Evolutionary conservation across 1,139 yeast genomes (phyloP).

Genomic region (Lizanozyma gosingica): DNA sequence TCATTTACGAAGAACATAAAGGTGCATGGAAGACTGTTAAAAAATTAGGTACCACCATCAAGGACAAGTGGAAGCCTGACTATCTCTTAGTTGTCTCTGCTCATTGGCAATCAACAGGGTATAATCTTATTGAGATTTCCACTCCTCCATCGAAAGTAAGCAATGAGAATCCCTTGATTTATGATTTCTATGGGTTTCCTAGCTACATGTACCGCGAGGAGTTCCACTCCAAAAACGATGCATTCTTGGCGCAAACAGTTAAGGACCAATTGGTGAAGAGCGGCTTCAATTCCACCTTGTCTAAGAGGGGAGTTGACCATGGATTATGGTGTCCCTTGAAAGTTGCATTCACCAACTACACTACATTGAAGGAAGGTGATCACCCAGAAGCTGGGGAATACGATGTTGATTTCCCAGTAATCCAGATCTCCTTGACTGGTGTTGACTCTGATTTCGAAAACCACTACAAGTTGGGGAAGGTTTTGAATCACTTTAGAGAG

Average conservation of each 20-base stretch:
- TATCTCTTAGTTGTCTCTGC: constrained; percentile 62
- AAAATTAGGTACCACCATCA: constrained; percentile 43
- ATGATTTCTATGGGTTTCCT: constrained; percentile 73
- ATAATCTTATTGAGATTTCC: constrained; percentile 40
- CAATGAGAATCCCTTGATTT: constrained; percentile 38
- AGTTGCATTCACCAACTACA: constrained; percentile 50
- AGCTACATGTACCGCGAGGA: constrained; percentile 50
- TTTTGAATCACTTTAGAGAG: constrained; percentile 41
- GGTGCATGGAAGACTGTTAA: constrained; percentile 54
- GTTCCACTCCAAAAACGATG: constrained; percentile 43
- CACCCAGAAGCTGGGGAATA: constrained; percentile 13
- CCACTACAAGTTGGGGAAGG: constrained; percentile 50
- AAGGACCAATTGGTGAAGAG: constrained; percentile 26
- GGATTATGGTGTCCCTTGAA: constrained; percentile 79
- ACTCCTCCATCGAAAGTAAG: constrained; percentile 20
- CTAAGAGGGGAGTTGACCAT: constrained; percentile 63
- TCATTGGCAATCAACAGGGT: constrained; percentile 56
- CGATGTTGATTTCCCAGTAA: constrained; percentile 44
- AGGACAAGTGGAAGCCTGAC: constrained; percentile 45
- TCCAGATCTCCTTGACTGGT: constrained; percentile 56
- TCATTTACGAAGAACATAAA: constrained; percentile 40
- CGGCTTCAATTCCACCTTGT: constrained; percentile 37
- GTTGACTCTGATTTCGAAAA: constrained; percentile 36
- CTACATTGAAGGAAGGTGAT: constrained; percentile 13
- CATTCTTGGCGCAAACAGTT: constrained; percentile 35